Percentiles rank a stretch among this genome's conserved stretches.
Evolutionary conservation across 352 stramenopile species (phyloP).

Genomic region (Globisporangium nagaii): DNA sequence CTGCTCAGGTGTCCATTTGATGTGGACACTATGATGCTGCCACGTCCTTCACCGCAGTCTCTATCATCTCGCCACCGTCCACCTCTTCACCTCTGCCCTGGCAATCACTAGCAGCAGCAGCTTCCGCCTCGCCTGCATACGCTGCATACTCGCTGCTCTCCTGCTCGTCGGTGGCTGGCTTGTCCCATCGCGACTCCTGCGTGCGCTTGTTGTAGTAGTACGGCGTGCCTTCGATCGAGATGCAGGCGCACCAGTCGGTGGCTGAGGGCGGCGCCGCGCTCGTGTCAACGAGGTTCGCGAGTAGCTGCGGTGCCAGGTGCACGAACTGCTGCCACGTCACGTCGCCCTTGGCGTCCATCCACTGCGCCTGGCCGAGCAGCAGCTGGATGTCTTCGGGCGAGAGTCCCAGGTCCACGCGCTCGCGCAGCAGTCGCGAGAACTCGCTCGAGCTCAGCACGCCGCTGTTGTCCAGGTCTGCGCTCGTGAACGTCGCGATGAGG

Average conservation of each 20-base stretch:
- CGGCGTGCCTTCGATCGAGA: constrained; percentile 9
- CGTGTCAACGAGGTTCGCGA: constrained; percentile 14
- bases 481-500: constrained; percentile 14
- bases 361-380: constrained; percentile 9
- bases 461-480: constrained; percentile 17
- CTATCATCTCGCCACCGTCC: too few relatives aligned
- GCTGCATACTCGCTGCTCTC: too few relatives aligned
- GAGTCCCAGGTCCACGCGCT: constrained; percentile 16
- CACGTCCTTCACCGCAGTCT: too few relatives aligned
- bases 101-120: too few relatives aligned
- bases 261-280: constrained; percentile 4
- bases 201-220: constrained; percentile 34
- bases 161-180: constrained; percentile 1
- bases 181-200: constrained; percentile 17
- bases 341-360: constrained; percentile 9
- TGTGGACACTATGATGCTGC: too few relatives aligned
- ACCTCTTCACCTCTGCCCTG: too few relatives aligned
- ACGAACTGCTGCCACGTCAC: constrained; percentile 21
- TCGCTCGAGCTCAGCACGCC: constrained; percentile 17
- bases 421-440: constrained; percentile 15
- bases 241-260: constrained; percentile 18
- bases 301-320: constrained; percentile 14
- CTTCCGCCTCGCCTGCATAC: too few relatives aligned
- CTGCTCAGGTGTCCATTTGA: too few relatives aligned
- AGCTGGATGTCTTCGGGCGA: constrained; percentile 14